Percentiles rank a stretch among this genome's conserved stretches.
Evolutionary conservation across 768 basidiomycete genomes (phyloP).

Genomic region (Kondoa subrosea): DNA sequence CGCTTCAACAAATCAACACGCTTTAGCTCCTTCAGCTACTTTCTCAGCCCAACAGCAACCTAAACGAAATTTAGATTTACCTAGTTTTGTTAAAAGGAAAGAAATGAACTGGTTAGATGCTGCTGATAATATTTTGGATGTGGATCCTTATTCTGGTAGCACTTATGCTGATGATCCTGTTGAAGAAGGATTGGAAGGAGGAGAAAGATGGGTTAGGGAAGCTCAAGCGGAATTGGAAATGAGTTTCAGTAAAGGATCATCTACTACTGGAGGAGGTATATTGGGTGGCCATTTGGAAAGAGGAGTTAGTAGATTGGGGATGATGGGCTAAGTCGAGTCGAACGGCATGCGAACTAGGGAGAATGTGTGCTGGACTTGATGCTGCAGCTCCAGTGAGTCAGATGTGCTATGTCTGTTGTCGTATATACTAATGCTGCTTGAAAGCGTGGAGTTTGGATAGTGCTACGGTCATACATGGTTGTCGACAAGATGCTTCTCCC

Average conservation of each 20-base stretch:
- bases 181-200: neutral
- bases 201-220: neutral
- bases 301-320: neutral
- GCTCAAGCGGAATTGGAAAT: conserved; percentile 3
- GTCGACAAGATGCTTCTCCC: too few species aligned
- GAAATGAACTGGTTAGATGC: neutral
- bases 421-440: too few species aligned
- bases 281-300: conserved; percentile 1
- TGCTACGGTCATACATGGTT: too few species aligned
- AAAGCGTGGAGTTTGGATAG: too few species aligned
- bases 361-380: too few species aligned
- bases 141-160: neutral
- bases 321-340: neutral
- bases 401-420: too few species aligned
- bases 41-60: neutral
- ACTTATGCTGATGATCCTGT: neutral
- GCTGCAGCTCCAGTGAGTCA: too few species aligned
- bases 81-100: neutral
- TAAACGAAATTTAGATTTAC: neutral
- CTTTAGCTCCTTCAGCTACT: neutral
- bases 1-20: neutral
- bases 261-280: too few species aligned
- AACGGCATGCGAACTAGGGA: too few species aligned
- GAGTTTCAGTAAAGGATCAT: neutral
- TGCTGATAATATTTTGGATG: neutral